Base-by-base conservation (phyloP, 2,329 filamentous ascomycete genomes). In the Ustilaginoidea virens region DNA sequence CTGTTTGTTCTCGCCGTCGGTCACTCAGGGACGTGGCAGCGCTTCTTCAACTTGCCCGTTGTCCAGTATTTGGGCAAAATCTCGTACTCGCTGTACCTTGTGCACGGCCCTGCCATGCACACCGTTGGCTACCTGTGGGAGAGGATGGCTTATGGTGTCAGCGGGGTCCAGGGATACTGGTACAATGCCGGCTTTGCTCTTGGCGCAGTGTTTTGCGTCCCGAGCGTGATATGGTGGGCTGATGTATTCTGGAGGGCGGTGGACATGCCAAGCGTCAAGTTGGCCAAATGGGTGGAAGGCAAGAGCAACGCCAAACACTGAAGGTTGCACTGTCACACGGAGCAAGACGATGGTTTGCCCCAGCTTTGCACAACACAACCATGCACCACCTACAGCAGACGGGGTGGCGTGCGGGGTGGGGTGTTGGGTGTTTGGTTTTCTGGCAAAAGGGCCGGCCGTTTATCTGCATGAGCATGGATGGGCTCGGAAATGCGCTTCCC, bases 1-100 rank as follows among this genome's bases (percentile, higher is more conserved):
- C 34, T 69, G 2, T 63, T 72, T 33, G 58, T 72, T 5, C 48
- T 60, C 31, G 58, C 58, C 20, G 60, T 66, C 12, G 55, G 60
- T 15, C 56, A 61, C 30, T 61, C 60, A 4, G 44, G 48, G 3
- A 47, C 42, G 4, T 62, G 66, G 53, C 62, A 65, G 40, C 47
- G 51, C 12, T 49, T 69, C 32, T 69, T 73, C 47, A 62, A 62
- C 41, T 50, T 53, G 2, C 41, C 48, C 2, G 39, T 56, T 11
- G 52, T 69, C 3, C 67, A 71, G 41, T 74, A 74, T 46, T 51
- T 74, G 5, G 70, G 70, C 33, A 62, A 62, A 42, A 63, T 74
- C 38, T 72, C 66, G 29, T 75, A 69, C 42, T 61, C 66, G 28
- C 43, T 75, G 16, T 75, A 75, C 44, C 57, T 75, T 10, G 63